phyloP scores from a whole-genome alignment of 306 rosid genomes.

The Inga laurina region DNA sequence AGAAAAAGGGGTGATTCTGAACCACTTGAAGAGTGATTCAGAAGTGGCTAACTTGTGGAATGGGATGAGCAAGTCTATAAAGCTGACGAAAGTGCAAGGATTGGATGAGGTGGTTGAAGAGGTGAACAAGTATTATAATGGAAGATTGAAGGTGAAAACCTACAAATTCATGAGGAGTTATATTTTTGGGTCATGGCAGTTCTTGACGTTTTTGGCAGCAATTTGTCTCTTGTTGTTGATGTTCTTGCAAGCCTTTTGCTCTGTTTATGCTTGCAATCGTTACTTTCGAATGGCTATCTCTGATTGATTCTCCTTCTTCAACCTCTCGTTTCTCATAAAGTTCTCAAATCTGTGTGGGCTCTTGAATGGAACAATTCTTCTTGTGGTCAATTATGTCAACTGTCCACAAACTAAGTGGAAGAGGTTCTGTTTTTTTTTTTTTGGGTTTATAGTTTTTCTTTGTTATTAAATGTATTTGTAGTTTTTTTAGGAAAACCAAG shows the following conservation, averaged over 20 bases:
- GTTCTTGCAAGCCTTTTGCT: slow-evolving; percentile 20
- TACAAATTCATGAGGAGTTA: slow-evolving; percentile 35
- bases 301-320: background rate
- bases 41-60: slow-evolving; percentile 55
- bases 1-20: slow-evolving; percentile 46
- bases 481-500: background rate
- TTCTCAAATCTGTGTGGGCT: background rate
- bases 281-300: background rate
- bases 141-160: slow-evolving; percentile 52
- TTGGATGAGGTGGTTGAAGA: slow-evolving; percentile 62
- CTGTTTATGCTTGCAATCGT: slow-evolving; percentile 20
- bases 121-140: slow-evolving; percentile 47
- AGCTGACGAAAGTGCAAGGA: slow-evolving; percentile 54
- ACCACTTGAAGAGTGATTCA: slow-evolving; percentile 58
- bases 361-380: background rate
- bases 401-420: background rate
- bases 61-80: slow-evolving; percentile 61
- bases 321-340: background rate
- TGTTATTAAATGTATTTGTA: background rate
- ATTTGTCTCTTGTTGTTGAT: slow-evolving; percentile 41
- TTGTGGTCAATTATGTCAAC: background rate
- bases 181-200: slow-evolving; percentile 51
- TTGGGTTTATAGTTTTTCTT: background rate
- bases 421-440: background rate
- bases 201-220: slow-evolving; percentile 53